Evolutionary conservation across 768 basidiomycete species (phyloP), one percentile per base, ranked within the genome.

Genomic region (Tremella mesenterica): DNA sequence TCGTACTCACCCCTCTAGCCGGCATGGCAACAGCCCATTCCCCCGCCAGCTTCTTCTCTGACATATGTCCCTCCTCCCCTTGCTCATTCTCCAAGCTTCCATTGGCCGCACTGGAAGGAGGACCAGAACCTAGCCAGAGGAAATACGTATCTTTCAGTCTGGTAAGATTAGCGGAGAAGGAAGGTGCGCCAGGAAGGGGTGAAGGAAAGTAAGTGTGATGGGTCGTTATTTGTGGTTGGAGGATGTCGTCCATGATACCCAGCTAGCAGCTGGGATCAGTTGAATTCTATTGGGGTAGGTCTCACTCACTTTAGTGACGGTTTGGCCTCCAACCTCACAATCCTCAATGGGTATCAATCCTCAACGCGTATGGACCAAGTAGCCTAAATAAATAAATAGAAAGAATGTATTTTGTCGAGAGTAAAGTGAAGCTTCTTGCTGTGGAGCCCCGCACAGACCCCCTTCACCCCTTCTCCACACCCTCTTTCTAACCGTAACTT

Each of bases 1-100:
- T n/a, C n/a, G n/a, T n/a, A 64, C 67, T 57, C 45, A 69, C 67
- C 23, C 60, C 60, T 52, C 57, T 45, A 6, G 57, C 56, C 44
- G 67, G 67, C 67, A 69, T 69, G 33, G 64, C 67, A 0, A 65
- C 67, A 2, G 59, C 59, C 67, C 67, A 69, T 41, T 69, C 67
- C 14, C 44, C 44, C 5, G 61, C 64, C 33, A 65, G 31, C 20
- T 54, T 60, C 57, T 51, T 56, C 6, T 55, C 56, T 5, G 18
- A 30, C 12, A 16, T 27, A 34, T 16, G 46, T 33, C 26, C 16
- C 28, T 10, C 38, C 36, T 21, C 34, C 29, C 16, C 28, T 14
- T 25, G 20, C 39, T 18, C 20, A 20, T 9, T 43, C 3, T 18
- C 44, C 26, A 14, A 38, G 14, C 30, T 28, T 23, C 26, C 23